Evolutionary conservation across 805 yeast genomes (phyloP).

Genomic region (Ogataea trehaloabstinens): DNA sequence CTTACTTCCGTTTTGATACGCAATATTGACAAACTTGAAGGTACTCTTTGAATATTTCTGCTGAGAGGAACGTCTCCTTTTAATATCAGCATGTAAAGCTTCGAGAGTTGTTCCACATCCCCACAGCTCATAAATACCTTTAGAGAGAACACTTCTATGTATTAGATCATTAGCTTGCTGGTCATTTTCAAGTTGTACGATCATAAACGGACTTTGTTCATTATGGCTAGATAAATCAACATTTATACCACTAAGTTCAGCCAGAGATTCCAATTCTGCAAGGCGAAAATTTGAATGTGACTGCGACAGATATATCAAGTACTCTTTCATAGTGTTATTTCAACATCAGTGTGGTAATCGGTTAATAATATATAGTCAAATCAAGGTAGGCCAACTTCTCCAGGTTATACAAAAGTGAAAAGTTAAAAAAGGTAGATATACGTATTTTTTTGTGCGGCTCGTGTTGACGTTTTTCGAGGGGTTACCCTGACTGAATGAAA

Average conservation of each 20-base stretch:
- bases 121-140: constrained; percentile 83
- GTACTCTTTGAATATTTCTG: constrained; percentile 41
- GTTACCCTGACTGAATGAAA: neutral
- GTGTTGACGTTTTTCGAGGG: no score
- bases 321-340: constrained; percentile 44
- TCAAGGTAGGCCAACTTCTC: no score
- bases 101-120: constrained; percentile 62
- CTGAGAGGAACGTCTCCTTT: constrained; percentile 28
- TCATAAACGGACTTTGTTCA: constrained; percentile 65
- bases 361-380: no score
- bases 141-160: constrained; percentile 63
- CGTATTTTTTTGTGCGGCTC: no score
- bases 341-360: no score
- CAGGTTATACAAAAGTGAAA: no score
- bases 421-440: no score
- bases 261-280: constrained; percentile 84
- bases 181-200: constrained; percentile 65
- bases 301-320: constrained; percentile 83
- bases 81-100: constrained; percentile 54
- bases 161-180: constrained; percentile 64
- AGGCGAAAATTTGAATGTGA: constrained; percentile 72
- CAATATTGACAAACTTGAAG: constrained; percentile 81
- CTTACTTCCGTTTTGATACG: constrained; percentile 67
- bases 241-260: constrained; percentile 54
- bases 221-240: constrained; percentile 61